Conservation (phyloP, 2,329 filamentous ascomycete species). For the Colletotrichum gigasporum region DNA sequence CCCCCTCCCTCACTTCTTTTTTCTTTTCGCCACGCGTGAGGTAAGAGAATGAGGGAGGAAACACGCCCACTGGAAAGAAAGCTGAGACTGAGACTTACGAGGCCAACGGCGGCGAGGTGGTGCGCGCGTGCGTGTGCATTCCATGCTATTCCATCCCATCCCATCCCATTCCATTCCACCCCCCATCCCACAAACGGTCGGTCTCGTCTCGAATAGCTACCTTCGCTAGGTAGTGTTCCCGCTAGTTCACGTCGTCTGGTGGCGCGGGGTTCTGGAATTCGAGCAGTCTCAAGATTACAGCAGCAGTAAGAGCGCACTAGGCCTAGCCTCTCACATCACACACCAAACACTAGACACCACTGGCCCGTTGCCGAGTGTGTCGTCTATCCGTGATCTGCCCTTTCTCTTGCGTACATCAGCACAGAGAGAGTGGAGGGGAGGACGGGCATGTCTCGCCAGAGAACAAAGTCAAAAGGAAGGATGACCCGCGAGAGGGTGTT, state of each 20-base stretch:
- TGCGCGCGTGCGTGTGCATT: slow-evolving; percentile 13
- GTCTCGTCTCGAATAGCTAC: no score
- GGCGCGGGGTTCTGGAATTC: slow-evolving; percentile 7
- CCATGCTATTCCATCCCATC: no score
- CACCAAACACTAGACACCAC: no score
- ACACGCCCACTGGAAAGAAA: slow-evolving; percentile 27
- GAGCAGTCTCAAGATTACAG: background rate
- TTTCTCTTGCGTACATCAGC: background rate
- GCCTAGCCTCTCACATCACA: slow-evolving; percentile 10
- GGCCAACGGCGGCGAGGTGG: slow-evolving; percentile 11
- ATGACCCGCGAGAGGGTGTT: slow-evolving; percentile 12
- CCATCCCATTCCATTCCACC: no score
- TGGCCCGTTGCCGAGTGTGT: slow-evolving; percentile 4
- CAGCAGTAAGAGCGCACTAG: background rate
- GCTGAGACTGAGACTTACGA: slow-evolving; percentile 25
- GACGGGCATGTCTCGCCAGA: background rate
- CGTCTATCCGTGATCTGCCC: background rate
- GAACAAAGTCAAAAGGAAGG: background rate
- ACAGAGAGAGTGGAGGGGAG: background rate
- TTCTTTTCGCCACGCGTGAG: slow-evolving; percentile 1
- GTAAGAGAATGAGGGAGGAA: slow-evolving; percentile 15
- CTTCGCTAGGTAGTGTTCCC: no score
- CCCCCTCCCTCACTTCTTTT: background rate
- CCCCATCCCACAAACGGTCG: no score
- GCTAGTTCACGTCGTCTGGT: slow-evolving; percentile 6